Evolutionary conservation across 2,329 filamentous ascomycete species (phyloP).

Genomic region (Aspergillus sp.): DNA sequence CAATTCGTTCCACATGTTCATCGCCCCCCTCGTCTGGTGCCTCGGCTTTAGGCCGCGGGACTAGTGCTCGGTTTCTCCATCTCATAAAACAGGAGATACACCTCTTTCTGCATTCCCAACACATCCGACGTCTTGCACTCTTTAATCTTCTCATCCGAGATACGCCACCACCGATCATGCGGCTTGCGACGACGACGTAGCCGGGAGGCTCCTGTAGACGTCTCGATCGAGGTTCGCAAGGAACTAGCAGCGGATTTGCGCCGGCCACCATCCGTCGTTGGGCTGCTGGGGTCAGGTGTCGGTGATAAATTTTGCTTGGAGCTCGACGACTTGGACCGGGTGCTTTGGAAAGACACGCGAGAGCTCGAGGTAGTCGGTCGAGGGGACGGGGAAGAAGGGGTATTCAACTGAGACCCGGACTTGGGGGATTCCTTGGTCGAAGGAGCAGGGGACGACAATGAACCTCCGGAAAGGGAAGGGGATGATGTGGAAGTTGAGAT

Average conservation of each 20-base stretch:
- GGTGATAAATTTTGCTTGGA: conserved; percentile 19
- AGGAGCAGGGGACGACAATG: conserved; percentile 16
- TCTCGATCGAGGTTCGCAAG: conserved; percentile 19
- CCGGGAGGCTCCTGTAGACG: conserved; percentile 21
- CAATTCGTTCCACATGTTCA: too few relatives aligned
- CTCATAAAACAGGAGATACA: conserved; percentile 96
- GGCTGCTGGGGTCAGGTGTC: conserved; percentile 19
- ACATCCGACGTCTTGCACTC: conserved; percentile 92
- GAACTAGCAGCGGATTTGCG: conserved; percentile 21
- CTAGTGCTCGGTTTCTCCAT: conserved; percentile 51
- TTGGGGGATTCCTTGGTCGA: conserved; percentile 10
- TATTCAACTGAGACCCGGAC: conserved; percentile 10
- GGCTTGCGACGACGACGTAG: conserved; percentile 57
- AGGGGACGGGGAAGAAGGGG: conserved; percentile 11
- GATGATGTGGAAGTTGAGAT: conserved; percentile 31
- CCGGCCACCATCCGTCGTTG: conserved; percentile 19
- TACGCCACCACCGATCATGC: conserved; percentile 88
- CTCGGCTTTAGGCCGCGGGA: too few relatives aligned
- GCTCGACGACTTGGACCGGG: conserved; percentile 20
- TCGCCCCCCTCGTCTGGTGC: too few relatives aligned
- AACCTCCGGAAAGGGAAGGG: conserved; percentile 27
- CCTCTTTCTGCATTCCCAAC: conserved; percentile 87
- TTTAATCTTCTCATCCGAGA: conserved; percentile 94
- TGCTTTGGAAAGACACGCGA: conserved; percentile 29
- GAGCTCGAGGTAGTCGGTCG: conserved; percentile 27